Evolutionary conservation across 106 monocot species (phyloP), one percentile per base, ranked within the genome.

Genomic region (Posidonia australis): DNA sequence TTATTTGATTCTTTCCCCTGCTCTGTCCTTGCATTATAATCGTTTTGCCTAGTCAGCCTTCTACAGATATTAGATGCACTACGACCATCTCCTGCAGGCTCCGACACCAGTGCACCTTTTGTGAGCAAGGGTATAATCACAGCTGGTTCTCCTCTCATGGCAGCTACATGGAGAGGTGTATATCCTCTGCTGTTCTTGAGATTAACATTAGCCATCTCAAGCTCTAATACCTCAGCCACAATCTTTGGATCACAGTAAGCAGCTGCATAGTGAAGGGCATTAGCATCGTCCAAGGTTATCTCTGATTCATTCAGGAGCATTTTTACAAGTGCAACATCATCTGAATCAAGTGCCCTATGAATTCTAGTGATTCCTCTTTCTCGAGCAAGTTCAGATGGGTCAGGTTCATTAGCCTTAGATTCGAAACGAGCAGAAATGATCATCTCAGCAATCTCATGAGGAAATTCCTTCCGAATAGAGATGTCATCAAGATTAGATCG

Each of bases 271-370:
- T 96, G 94, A 21, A 96, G 71, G 31, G 86, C 94, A 67, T 76
- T 69, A 27, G 86, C 90, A 65, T 86, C 77, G 65, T 96, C 94
- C 14, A 96, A 66, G 6, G 82, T 84, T 49, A 87, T 66, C 10
- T 76, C 43, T 6, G 94, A 90, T 76, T 96, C 94, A 20, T 53
- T 70, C 44, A 96, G 74, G 24, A 96, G 90, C 72, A 96, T 69
- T 65, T 84, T 90, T 47, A 96, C 90, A 62, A 96, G 86, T 65
- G 90, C 86, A 48, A 96, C 82, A 75, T 96, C 94, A 72, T 96
- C 94, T 57, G 77, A 84, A 69, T 96, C 94, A 10, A 96, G 71
- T 5, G 94, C 94, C 67, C 74, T 80, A 58, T 84, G 80, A 71
- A 96, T 90, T 67, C 80, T 81, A 63, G 68, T 74, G 12, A 87